Conservation (phyloP, 2,329 filamentous ascomycete species). For the Lachnellula suecica region DNA sequence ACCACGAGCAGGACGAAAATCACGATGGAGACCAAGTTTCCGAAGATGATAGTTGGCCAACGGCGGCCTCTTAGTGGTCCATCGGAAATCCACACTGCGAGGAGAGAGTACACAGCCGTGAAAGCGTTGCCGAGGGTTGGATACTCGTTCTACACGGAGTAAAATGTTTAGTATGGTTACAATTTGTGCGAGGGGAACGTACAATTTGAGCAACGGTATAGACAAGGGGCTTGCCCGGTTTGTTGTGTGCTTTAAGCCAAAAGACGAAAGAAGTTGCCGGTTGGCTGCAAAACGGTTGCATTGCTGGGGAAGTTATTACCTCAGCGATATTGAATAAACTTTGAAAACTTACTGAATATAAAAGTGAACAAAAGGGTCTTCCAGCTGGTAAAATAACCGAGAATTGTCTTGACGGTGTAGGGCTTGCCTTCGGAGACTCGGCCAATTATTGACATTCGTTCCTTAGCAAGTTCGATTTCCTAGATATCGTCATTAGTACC, state of each 20-base stretch:
- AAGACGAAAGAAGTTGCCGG: slow-evolving; percentile 17
- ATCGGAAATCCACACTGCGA: slow-evolving; percentile 57
- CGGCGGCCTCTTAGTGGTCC: slow-evolving; percentile 55
- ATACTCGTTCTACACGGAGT: slow-evolving; percentile 16
- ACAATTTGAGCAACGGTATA: slow-evolving; percentile 31
- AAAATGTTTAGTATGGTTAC: background rate
- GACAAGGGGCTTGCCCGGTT: slow-evolving; percentile 8
- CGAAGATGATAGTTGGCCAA: slow-evolving; percentile 63
- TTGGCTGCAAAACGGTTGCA: slow-evolving; percentile 16
- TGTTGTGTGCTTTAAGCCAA: slow-evolving; percentile 19
- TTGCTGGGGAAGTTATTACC: slow-evolving; percentile 9
- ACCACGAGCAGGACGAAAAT: slow-evolving; percentile 15
- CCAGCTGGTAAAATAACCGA: slow-evolving; percentile 41
- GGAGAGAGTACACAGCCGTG: slow-evolving; percentile 14
- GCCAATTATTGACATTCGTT: slow-evolving; percentile 50
- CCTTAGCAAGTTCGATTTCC: slow-evolving; percentile 45
- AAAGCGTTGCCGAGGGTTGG: slow-evolving; percentile 18
- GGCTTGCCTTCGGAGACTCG: slow-evolving; percentile 40
- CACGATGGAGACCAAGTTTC: slow-evolving; percentile 34
- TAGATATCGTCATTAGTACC: too few species aligned
- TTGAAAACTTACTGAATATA: slow-evolving; percentile 15
- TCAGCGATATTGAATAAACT: background rate
- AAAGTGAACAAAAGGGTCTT: slow-evolving; percentile 19
- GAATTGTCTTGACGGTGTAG: slow-evolving; percentile 51
- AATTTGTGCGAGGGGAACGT: background rate